Evolutionary conservation across 192 early-diverging fungal species (phyloP).

Genomic region (Rhizophagus prolifer): DNA sequence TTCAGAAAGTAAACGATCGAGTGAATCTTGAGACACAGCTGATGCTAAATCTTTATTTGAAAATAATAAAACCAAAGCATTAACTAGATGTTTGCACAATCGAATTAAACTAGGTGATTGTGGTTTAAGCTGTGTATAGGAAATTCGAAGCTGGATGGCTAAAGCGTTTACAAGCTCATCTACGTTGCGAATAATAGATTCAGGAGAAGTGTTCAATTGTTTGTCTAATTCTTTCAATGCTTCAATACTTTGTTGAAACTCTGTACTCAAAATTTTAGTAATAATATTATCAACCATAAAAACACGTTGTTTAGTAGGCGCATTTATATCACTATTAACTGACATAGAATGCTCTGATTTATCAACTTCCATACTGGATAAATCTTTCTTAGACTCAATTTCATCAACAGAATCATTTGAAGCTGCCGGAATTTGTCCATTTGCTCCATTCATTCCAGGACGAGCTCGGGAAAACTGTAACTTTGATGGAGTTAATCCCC

Average conservation of each 20-base stretch:
- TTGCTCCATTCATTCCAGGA: background rate
- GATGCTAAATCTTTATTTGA: slow-evolving; percentile 63
- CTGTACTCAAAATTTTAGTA: slow-evolving; percentile 65
- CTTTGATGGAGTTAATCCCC: background rate
- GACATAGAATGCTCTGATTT: background rate
- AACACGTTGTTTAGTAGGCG: slow-evolving; percentile 38
- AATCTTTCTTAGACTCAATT: slow-evolving; percentile 15
- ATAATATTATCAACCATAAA: slow-evolving; percentile 66
- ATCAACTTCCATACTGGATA: slow-evolving; percentile 19
- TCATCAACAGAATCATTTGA: background rate
- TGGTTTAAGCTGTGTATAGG: slow-evolving; percentile 61
- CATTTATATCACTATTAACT: background rate
- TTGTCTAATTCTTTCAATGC: slow-evolving; percentile 76
- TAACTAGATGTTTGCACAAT: slow-evolving; percentile 80
- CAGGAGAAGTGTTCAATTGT: slow-evolving; percentile 51
- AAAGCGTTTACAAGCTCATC: slow-evolving; percentile 70
- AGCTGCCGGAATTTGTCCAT: slow-evolving; percentile 25
- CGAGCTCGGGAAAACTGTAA: background rate
- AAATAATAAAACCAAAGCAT: slow-evolving; percentile 78
- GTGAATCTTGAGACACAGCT: slow-evolving; percentile 58
- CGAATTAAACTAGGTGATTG: slow-evolving; percentile 51
- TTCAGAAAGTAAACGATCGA: slow-evolving; percentile 74
- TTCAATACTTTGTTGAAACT: slow-evolving; percentile 65
- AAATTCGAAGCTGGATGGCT: slow-evolving; percentile 71
- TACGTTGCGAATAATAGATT: slow-evolving; percentile 57